Conservation (phyloP, 1,284 basidiomycete species). For the Rhodotorula sp. region DNA sequence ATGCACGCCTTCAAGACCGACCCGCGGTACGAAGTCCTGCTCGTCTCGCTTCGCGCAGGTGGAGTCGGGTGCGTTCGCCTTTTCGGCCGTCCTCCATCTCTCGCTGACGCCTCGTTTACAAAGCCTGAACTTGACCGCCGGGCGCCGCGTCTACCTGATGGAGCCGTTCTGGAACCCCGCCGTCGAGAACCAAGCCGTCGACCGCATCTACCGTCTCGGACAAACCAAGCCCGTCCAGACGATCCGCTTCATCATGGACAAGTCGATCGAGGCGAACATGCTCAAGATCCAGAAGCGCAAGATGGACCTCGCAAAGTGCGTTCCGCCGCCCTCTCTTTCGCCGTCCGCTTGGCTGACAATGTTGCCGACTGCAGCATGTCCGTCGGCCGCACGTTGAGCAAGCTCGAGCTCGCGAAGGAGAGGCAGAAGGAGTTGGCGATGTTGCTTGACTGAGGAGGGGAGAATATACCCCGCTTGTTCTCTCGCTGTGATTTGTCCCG, state of each 20-base stretch:
- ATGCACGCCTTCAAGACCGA: slow-evolving; percentile 72
- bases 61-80: slow-evolving; percentile 65
- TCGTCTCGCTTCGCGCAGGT: slow-evolving; percentile 89
- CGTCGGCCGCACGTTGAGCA: slow-evolving; percentile 45
- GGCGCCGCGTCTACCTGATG: slow-evolving; percentile 47
- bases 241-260: slow-evolving; percentile 87
- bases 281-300: slow-evolving; percentile 88
- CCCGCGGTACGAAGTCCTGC: slow-evolving; percentile 79
- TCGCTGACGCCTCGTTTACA: not conserved
- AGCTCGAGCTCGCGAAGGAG: slow-evolving; percentile 44
- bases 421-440: slow-evolving; percentile 44
- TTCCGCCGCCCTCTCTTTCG: slow-evolving; percentile 42
- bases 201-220: slow-evolving; percentile 77
- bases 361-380: slow-evolving; percentile 38
- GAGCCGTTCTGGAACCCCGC: slow-evolving; percentile 78
- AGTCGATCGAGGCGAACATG: slow-evolving; percentile 74
- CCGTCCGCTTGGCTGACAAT: not conserved
- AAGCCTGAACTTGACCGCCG: slow-evolving; percentile 47
- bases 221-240: slow-evolving; percentile 88
- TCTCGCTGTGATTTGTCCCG: too few species aligned
- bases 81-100: too few species aligned
- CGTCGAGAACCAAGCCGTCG: slow-evolving; percentile 67
- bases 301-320: slow-evolving; percentile 80
- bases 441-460: slow-evolving; percentile 25
- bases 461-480: not conserved